phyloP scores from a whole-genome alignment of 2,329 filamentous ascomycete genomes.

The Cladobotryum protrusum region DNA sequence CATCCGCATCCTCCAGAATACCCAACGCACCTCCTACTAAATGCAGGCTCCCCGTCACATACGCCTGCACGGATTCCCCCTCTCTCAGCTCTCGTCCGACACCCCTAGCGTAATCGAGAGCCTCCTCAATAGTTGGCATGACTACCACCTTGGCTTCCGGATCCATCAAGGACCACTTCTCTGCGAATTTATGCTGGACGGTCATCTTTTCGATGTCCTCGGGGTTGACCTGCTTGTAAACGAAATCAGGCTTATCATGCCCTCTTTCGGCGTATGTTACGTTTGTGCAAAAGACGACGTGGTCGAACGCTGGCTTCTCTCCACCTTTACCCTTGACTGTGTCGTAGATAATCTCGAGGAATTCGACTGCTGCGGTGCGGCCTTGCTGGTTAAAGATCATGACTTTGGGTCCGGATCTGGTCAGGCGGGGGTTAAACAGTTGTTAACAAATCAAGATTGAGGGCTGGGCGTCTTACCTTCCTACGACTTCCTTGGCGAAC shows the following conservation, averaged over 20 bases:
- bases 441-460: neutral
- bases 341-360: constrained; percentile 43
- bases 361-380: constrained; percentile 46
- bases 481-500: constrained; percentile 57
- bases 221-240: constrained; percentile 49
- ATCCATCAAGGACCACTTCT: constrained; percentile 44
- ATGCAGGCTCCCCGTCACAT: constrained; percentile 59
- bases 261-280: constrained; percentile 47
- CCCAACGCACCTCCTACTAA: constrained; percentile 51
- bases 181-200: constrained; percentile 47
- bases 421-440: neutral
- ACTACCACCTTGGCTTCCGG: constrained; percentile 40
- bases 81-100: constrained; percentile 13
- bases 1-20: constrained; percentile 42
- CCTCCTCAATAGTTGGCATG: constrained; percentile 49
- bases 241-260: constrained; percentile 48
- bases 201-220: constrained; percentile 46
- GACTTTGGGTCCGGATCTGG: constrained; percentile 35
- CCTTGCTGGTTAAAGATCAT: constrained; percentile 88
- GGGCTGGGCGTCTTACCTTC: constrained; percentile 18
- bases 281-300: constrained; percentile 80
- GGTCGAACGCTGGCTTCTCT: constrained; percentile 48
- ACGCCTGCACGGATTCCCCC: constrained; percentile 36
- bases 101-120: constrained; percentile 40
- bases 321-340: constrained; percentile 24